phyloP scores from a whole-genome alignment of 805 yeast genomes.

The Tetrapisispora phaffii region DNA sequence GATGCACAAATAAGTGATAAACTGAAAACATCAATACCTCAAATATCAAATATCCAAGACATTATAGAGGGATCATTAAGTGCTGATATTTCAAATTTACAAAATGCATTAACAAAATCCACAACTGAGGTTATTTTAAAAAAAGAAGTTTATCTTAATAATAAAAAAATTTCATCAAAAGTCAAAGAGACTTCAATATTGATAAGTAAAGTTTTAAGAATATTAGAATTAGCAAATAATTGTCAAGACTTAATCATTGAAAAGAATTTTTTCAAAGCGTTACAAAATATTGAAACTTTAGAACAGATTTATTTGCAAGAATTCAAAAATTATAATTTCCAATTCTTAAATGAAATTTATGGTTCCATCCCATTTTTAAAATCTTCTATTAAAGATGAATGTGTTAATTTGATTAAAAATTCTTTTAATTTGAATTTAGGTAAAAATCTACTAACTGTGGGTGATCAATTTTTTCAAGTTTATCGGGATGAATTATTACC shows the following conservation, averaged over 20 bases:
- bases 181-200: constrained; percentile 64
- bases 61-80: constrained; percentile 46
- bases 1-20: constrained; percentile 29
- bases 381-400: constrained; percentile 62
- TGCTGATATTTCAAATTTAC: constrained; percentile 46
- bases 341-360: constrained; percentile 57
- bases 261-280: constrained; percentile 73
- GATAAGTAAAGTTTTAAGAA: constrained; percentile 64
- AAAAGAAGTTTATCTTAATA: constrained; percentile 48
- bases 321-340: constrained; percentile 56
- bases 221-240: constrained; percentile 75
- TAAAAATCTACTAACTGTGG: constrained; percentile 41
- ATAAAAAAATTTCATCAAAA: constrained; percentile 54
- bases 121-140: constrained; percentile 55
- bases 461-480: constrained; percentile 35
- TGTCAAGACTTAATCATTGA: constrained; percentile 71
- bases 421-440: constrained; percentile 57
- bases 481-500: constrained; percentile 50
- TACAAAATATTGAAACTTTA: constrained; percentile 70
- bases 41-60: constrained; percentile 51
- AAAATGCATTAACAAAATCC: constrained; percentile 47
- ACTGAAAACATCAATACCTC: constrained; percentile 42
- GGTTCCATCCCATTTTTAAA: constrained; percentile 70
- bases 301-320: constrained; percentile 59
- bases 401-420: constrained; percentile 53